A percentile compares a stretch with the other conserved stretches of the same genome.
phyloP scores from a whole-genome alignment of 2,329 filamentous ascomycete species.

The Didymella arachidicola region DNA sequence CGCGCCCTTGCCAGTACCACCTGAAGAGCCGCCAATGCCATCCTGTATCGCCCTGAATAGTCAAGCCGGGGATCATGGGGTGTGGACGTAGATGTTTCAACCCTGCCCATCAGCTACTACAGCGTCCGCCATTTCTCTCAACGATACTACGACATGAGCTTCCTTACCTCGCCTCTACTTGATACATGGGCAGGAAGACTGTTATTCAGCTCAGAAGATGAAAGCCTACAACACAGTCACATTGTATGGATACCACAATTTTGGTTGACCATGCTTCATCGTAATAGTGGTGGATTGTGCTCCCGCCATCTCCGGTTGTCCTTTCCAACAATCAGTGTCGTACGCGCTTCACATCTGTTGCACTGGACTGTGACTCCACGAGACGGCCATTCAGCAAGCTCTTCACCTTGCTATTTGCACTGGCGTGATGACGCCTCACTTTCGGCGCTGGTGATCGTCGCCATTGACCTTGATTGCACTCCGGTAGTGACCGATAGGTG shows the following conservation, averaged over 20 bases:
- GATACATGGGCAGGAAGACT: neutral
- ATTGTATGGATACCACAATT: neutral
- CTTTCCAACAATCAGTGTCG: neutral
- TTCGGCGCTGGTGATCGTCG: neutral
- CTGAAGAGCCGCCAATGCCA: neutral
- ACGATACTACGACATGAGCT: neutral
- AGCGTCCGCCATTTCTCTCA: neutral
- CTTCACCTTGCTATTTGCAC: neutral
- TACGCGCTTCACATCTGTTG: neutral
- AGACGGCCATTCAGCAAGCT: neutral
- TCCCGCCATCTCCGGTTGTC: neutral
- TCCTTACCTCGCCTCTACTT: neutral
- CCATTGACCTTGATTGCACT: neutral
- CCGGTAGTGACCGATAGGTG: constrained; percentile 4
- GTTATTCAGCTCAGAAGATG: neutral
- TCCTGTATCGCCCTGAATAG: neutral
- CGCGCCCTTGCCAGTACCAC: too few relatives aligned
- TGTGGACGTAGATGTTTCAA: neutral
- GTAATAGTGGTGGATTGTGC: neutral
- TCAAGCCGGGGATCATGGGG: too few relatives aligned
- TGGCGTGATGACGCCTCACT: neutral
- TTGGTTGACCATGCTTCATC: neutral
- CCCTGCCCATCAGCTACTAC: neutral
- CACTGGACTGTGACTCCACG: too few relatives aligned
- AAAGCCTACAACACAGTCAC: neutral